phyloP scores from a whole-genome alignment of 306 rosid genomes.

The Inga leiocalycina region DNA sequence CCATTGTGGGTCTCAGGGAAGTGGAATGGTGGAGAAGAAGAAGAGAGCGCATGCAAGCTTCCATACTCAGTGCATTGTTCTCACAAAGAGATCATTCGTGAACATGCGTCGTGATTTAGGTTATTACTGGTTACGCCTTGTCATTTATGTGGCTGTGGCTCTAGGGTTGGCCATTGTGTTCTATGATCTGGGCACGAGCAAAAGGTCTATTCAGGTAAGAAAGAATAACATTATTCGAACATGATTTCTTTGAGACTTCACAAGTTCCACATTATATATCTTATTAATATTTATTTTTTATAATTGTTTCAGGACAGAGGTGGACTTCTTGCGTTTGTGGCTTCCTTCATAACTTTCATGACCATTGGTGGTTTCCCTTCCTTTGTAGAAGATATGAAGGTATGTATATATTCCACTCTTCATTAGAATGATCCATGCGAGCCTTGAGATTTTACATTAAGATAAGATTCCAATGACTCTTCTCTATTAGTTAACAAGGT shows the following conservation, averaged over 20 bases:
- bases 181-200: slow-evolving; percentile 37
- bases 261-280: background rate
- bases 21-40: slow-evolving; percentile 35
- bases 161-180: slow-evolving; percentile 51
- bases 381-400: slow-evolving; percentile 81
- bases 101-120: slow-evolving; percentile 71
- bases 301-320: slow-evolving; percentile 55
- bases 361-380: slow-evolving; percentile 76
- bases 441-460: background rate
- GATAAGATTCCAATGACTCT: no score
- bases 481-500: no score
- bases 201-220: slow-evolving; percentile 53
- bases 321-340: slow-evolving; percentile 61
- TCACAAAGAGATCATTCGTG: slow-evolving; percentile 62
- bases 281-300: background rate
- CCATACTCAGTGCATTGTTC: slow-evolving; percentile 48
- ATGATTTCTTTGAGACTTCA: no score
- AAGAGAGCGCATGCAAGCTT: slow-evolving; percentile 50
- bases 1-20: slow-evolving; percentile 30
- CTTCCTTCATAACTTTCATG: slow-evolving; percentile 72
- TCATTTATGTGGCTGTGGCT: slow-evolving; percentile 44
- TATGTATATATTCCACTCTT: background rate
- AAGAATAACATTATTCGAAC: background rate
- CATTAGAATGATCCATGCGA: background rate
- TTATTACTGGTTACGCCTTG: slow-evolving; percentile 70